Evolutionary conservation across 306 rosid species (phyloP).

Genomic region (Ochetophila trinervis): DNA sequence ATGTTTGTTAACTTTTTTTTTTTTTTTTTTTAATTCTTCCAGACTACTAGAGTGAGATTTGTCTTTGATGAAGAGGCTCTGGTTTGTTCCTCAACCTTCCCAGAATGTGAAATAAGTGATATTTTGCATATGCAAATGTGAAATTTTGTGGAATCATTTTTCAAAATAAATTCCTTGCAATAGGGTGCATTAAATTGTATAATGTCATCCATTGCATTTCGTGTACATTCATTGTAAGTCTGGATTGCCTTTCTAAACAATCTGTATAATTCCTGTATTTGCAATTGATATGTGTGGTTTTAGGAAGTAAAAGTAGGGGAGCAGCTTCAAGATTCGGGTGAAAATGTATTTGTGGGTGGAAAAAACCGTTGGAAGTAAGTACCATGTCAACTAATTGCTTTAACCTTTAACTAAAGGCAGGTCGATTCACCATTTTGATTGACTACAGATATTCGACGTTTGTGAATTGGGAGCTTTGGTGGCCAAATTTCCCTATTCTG

Average conservation of each 20-base stretch:
- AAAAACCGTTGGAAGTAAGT: conserved; percentile 97
- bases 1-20: conserved; percentile 2
- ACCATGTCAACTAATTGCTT: conserved; percentile 4
- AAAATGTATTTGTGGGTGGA: conserved; percentile 91
- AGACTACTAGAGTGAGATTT: conserved; percentile 90
- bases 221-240: neutral
- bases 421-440: conserved; percentile 25
- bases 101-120: neutral
- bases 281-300: conserved; percentile 19
- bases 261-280: neutral
- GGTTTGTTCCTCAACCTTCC: conserved; percentile 56
- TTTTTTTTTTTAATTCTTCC: conserved; percentile 26
- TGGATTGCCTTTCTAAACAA: neutral
- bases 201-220: neutral
- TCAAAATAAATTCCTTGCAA: conserved; percentile 1
- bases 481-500: conserved; percentile 91
- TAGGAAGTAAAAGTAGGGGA: conserved; percentile 94
- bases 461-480: conserved; percentile 98
- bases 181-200: neutral
- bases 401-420: conserved; percentile 5
- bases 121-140: neutral
- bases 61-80: conserved; percentile 79
- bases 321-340: conserved; percentile 80
- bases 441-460: conserved; percentile 73
- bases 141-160: neutral